These are phyloP conservation scores for Xylaria sp. DNA, from an alignment of 2,329 filamentous ascomycete genomes.

Conservation along the genomic window DNA sequence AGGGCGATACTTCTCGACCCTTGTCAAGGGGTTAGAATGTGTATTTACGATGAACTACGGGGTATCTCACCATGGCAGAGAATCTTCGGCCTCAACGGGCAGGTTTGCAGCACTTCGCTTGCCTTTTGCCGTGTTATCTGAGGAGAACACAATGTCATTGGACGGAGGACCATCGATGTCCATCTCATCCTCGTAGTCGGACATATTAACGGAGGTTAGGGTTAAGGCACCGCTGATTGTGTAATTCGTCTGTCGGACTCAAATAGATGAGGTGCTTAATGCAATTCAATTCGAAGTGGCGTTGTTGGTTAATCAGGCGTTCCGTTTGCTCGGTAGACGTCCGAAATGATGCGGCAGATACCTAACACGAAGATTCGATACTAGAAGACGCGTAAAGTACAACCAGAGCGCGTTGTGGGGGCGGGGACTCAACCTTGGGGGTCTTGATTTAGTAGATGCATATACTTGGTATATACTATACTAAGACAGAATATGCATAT, in stretches of 20 bases:
- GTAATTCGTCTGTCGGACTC: neutral
- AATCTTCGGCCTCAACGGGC: constrained; percentile 92
- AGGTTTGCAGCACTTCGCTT: constrained; percentile 92
- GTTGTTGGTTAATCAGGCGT: too few species aligned
- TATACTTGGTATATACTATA: too few species aligned
- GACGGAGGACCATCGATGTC: constrained; percentile 59
- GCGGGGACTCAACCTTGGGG: too few species aligned
- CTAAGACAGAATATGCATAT: too few species aligned
- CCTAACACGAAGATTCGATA: too few species aligned
- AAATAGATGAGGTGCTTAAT: neutral
- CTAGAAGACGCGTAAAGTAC: constrained; percentile 43
- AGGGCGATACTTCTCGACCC: constrained; percentile 96
- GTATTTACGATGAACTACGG: neutral
- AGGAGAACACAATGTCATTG: constrained; percentile 69
- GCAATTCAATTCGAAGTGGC: neutral
- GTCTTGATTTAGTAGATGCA: too few species aligned
- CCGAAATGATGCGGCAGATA: too few species aligned
- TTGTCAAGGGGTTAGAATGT: constrained; percentile 42
- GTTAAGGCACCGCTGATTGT: constrained; percentile 12
- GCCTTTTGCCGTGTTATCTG: constrained; percentile 77
- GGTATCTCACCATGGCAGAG: constrained; percentile 77
- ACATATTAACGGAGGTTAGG: constrained; percentile 49
- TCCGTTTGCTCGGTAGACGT: too few species aligned
- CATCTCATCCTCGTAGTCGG: constrained; percentile 66
- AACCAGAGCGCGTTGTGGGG: constrained; percentile 33